Conservation (phyloP, 176 grass and related monocot genomes). For the Cenchrus fungigraminus region DNA sequence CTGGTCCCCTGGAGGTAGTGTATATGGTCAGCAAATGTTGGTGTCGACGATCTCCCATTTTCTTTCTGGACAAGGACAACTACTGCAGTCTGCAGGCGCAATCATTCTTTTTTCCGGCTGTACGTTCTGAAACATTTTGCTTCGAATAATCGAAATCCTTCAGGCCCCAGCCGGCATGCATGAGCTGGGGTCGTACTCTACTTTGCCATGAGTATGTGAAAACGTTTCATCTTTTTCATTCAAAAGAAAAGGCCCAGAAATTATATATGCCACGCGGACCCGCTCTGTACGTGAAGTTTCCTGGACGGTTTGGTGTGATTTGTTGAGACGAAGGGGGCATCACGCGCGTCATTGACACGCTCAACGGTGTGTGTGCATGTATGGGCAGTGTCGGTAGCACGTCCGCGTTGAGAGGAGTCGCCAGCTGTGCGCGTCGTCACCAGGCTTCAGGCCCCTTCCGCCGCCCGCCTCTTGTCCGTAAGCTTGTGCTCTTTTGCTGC, state of each 20-base stretch:
- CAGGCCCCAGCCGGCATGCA: no score
- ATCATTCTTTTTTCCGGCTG: background rate
- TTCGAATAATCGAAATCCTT: background rate
- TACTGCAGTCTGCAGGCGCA: background rate
- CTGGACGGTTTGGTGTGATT: background rate
- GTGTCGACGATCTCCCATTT: background rate
- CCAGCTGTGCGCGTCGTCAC: background rate
- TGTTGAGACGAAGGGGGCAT: background rate
- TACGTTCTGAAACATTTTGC: background rate
- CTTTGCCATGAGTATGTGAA: no score
- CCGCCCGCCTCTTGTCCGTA: background rate
- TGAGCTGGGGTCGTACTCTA: no score
- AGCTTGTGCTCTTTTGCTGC: background rate
- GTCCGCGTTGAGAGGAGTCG: background rate
- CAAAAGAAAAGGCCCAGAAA: no score
- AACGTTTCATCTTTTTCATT: no score
- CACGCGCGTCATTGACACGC: no score
- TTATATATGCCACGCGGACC: no score
- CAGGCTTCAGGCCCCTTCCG: background rate
- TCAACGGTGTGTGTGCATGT: background rate
- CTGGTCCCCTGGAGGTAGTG: background rate
- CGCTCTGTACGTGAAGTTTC: background rate
- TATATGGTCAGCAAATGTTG: background rate
- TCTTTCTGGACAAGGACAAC: background rate
- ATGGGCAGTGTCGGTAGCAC: constrained; percentile 16